Conservation (phyloP, 2,329 filamentous ascomycete species). For the Colletotrichum tropicicola region DNA sequence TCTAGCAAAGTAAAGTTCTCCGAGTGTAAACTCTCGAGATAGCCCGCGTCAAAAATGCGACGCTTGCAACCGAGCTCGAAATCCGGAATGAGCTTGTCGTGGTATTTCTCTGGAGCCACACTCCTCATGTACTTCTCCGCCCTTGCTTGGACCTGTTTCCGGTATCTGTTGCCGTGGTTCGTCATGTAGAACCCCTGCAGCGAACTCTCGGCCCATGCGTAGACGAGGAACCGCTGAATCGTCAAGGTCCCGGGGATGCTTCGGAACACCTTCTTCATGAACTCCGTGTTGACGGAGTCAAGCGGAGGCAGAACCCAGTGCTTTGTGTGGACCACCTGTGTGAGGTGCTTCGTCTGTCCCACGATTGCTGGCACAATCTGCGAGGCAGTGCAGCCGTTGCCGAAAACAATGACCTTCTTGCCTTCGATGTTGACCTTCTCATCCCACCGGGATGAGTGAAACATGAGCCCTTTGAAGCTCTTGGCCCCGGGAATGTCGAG, state of each 20-base stretch:
- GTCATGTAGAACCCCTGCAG: slow-evolving; percentile 47
- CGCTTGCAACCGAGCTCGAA: slow-evolving; percentile 72
- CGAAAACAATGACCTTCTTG: slow-evolving; percentile 62
- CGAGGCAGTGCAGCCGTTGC: slow-evolving; percentile 63
- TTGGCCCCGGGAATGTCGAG: slow-evolving; percentile 57
- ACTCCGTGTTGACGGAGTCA: slow-evolving; percentile 31
- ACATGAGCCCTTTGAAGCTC: slow-evolving; percentile 59
- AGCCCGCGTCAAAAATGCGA: slow-evolving; percentile 67
- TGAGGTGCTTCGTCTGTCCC: slow-evolving; percentile 37
- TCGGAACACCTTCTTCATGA: slow-evolving; percentile 46
- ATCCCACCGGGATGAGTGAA: slow-evolving; percentile 67
- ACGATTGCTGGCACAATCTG: slow-evolving; percentile 60
- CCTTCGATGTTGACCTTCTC: slow-evolving; percentile 54
- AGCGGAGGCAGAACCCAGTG: slow-evolving; percentile 52
- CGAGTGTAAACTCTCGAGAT: slow-evolving; percentile 60
- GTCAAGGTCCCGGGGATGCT: slow-evolving; percentile 54
- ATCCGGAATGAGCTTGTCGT: slow-evolving; percentile 68
- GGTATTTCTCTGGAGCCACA: slow-evolving; percentile 66
- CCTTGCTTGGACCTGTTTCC: slow-evolving; percentile 45
- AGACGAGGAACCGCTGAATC: slow-evolving; percentile 54
- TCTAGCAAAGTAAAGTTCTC: slow-evolving; percentile 57
- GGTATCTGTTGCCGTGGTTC: slow-evolving; percentile 40
- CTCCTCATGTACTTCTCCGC: slow-evolving; percentile 52
- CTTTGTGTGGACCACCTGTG: slow-evolving; percentile 51
- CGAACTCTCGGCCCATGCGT: slow-evolving; percentile 43